Percentiles rank a stretch among this genome's conserved stretches.
These are phyloP conservation scores for Didymella glomerata DNA, from an alignment of 2,329 filamentous ascomycete genomes.

Conservation along the genomic window DNA sequence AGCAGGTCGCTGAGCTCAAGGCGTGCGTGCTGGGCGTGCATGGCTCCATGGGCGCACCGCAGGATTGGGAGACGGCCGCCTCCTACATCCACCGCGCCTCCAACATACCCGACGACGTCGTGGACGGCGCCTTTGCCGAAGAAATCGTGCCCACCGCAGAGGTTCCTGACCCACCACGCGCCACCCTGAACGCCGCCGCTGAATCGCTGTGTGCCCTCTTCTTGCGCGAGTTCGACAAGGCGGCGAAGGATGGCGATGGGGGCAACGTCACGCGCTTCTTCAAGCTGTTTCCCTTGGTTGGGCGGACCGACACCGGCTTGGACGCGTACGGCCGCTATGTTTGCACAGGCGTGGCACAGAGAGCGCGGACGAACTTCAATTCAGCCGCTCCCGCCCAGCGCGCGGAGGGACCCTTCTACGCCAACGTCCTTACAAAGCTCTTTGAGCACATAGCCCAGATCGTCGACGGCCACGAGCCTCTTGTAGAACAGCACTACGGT, in stretches of 20 bases:
- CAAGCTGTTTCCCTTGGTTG: conserved; percentile 95
- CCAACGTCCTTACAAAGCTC: conserved; percentile 84
- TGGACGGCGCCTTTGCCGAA: conserved; percentile 85
- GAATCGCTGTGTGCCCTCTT: conserved; percentile 92
- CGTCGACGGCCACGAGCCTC: conserved; percentile 85
- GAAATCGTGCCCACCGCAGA: conserved; percentile 95
- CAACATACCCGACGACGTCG: conserved; percentile 80
- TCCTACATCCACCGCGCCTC: conserved; percentile 85
- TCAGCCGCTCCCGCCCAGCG: conserved; percentile 68
- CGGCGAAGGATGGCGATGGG: conserved; percentile 85
- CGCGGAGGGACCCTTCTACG: conserved; percentile 89
- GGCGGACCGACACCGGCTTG: conserved; percentile 83
- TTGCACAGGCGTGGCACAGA: conserved; percentile 88
- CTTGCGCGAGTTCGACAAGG: conserved; percentile 92
- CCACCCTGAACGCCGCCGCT: conserved; percentile 85
- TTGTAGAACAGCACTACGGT: conserved; percentile 95
- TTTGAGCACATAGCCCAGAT: conserved; percentile 99
- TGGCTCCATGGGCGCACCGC: conserved; percentile 95
- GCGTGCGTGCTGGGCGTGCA: conserved; percentile 93
- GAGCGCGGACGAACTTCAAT: conserved; percentile 82
- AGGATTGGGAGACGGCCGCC: conserved; percentile 98
- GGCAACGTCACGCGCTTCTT: conserved; percentile 94
- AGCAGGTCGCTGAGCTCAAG: conserved; percentile 96
- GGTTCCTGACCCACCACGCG: conserved; percentile 87
- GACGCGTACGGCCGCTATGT: conserved; percentile 97